Evolutionary conservation across 257 asterid genomes (phyloP), one percentile per base, ranked within the genome.

Genomic region (Knoxia roxburghii): DNA sequence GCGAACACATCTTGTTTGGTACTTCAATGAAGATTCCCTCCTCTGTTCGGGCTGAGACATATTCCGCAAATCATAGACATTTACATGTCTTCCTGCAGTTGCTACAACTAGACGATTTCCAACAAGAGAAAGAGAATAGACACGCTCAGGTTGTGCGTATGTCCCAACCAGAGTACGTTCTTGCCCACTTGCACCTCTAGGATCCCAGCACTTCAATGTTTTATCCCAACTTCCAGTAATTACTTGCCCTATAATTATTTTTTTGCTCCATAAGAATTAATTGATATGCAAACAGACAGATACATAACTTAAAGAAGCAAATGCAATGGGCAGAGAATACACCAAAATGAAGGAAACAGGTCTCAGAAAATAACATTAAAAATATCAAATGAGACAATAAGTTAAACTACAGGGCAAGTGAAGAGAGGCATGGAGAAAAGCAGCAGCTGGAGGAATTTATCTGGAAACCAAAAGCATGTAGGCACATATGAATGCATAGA

Each of bases 211-310:
- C 85, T 90, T 90, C 57, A 94, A 49, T 62, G 95, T 88, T 80
- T 86, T 93, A 80, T 94, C 99, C 99, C 99, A 90, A 78, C 99
- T 90, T 48, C 99, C 99, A 61, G 97, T 90, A 65, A 94, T 90
- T 51, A 94, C 99, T 87, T 94, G 99, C 59, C 99, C 99, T 94
- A 61, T 53, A 58, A 65, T 51, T 35, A 68, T 40, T 60, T 61
- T 13, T 70, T 30, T 23, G 57, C 45, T n/a, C n/a, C n/a, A n/a
- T n/a, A n/a, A n/a, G n/a, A n/a, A n/a, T n/a, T n/a, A n/a, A n/a
- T n/a, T n/a, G n/a, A n/a, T n/a, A n/a, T n/a, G n/a, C n/a, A n/a
- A n/a, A n/a, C n/a, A n/a, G n/a, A n/a, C n/a, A n/a, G n/a, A n/a
- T n/a, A n/a, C n/a, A n/a, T n/a, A n/a, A n/a, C n/a, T 14, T 0